Evolutionary conservation across 192 early-diverging fungal genomes (phyloP), one percentile per base, ranked within the genome.

Genomic region (Geranomyces variabilis): DNA sequence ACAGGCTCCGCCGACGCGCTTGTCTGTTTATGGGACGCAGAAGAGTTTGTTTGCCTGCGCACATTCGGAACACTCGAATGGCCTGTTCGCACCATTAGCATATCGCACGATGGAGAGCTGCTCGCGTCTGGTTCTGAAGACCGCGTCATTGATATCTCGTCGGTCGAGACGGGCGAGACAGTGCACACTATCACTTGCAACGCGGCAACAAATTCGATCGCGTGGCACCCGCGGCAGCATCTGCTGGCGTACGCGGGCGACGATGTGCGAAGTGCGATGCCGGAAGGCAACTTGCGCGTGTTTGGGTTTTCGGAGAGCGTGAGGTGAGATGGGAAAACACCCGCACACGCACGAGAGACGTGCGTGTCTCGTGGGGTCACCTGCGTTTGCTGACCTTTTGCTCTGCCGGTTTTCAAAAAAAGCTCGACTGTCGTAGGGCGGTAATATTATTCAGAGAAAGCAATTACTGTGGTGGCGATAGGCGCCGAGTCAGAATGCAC

Each of bases 231-330:
- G 6, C 78, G 69, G 49, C 86, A 88, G 60, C 90, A 92, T 78
- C 71, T 92, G 10, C 80, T 94, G 7, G 91, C 92, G 6, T 94
- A 89, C 77, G 89, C 91, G 1, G 90, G 90, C 9, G 91, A 94
- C 62, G 90, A 92, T 69, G 76, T 63, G 19, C 8, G 21, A 24
- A 24, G 28, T 41, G 63, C 63, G 48, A 36, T 45, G 31, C 53
- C 59, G 13, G 75, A 78, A 65, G 77, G 77, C 34, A 78, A 78
- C 34, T 48, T 78, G 0, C 22, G 72, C 13, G 64, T 78, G 26
- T 78, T 78, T 60, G 71, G 71, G 36, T 60, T 60, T 41, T 41
- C 5, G 26, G 51, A 24, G 6, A 53, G 51, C 51, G 51, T 3
- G 4, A 15, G 3, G 51, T 24, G 26, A 6, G 51, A 53, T 4